phyloP scores from a whole-genome alignment of 1,139 yeast genomes.

The Pneumocystis jirovecii region DNA sequence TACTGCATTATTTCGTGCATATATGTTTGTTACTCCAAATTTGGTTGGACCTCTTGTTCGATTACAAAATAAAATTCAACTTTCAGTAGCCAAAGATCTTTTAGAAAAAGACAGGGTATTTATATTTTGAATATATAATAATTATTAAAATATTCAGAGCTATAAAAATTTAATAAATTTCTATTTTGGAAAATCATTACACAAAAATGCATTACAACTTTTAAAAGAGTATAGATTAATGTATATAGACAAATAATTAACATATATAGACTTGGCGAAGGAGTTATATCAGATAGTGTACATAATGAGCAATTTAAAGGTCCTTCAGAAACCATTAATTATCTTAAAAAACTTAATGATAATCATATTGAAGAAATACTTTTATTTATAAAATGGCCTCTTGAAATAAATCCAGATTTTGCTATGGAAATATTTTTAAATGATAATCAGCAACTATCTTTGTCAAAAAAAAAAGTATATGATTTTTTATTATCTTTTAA shows the following conservation, averaged over 20 bases:
- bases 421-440: slow-evolving; percentile 50
- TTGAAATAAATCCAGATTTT: slow-evolving; percentile 29
- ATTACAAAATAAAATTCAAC: slow-evolving; percentile 58
- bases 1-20: slow-evolving; percentile 64
- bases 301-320: slow-evolving; percentile 21
- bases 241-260: not conserved
- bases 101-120: slow-evolving; percentile 30
- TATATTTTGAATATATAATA: not conserved
- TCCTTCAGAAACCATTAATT: slow-evolving; percentile 42
- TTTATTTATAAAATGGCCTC: slow-evolving; percentile 43
- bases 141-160: slow-evolving; percentile 21
- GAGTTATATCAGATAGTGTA: slow-evolving; percentile 7
- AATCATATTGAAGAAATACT: slow-evolving; percentile 41
- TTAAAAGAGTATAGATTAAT: slow-evolving; percentile 23
- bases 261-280: slow-evolving; percentile 14
- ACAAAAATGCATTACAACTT: slow-evolving; percentile 52
- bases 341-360: slow-evolving; percentile 47
- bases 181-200: slow-evolving; percentile 48
- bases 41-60: slow-evolving; percentile 73
- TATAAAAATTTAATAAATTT: slow-evolving; percentile 67
- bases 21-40: slow-evolving; percentile 49
- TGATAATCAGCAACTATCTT: slow-evolving; percentile 46
- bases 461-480: slow-evolving; percentile 41
- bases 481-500: slow-evolving; percentile 28
- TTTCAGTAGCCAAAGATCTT: slow-evolving; percentile 42